Evolutionary conservation across 371 early-diverging fungal genomes (phyloP).

Genomic region (Smittium mucronatum): DNA sequence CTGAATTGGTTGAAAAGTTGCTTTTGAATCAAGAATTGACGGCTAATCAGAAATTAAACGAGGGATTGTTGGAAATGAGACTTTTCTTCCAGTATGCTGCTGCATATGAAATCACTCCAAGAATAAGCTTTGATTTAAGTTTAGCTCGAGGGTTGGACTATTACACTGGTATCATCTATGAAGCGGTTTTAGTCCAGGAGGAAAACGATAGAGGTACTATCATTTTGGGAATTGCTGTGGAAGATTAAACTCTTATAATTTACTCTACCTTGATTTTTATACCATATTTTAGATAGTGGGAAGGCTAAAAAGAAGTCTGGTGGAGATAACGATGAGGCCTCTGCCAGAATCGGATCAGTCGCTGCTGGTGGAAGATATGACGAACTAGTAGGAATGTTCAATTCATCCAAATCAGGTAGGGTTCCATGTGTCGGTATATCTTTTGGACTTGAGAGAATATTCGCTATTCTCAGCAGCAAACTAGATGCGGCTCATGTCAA

Average conservation of each 20-base stretch:
- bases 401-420: constrained; percentile 26
- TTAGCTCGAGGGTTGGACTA: constrained; percentile 98
- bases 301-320: constrained; percentile 17
- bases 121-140: constrained; percentile 84
- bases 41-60: constrained; percentile 54
- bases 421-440: constrained; percentile 97
- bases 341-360: constrained; percentile 91
- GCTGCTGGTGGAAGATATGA: constrained; percentile 99
- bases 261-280: too few relatives aligned
- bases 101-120: constrained; percentile 58
- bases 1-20: constrained; percentile 62
- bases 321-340: constrained; percentile 44
- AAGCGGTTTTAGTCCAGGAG: constrained; percentile 68
- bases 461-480: constrained; percentile 64
- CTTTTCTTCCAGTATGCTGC: constrained; percentile 75
- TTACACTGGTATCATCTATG: constrained; percentile 99
- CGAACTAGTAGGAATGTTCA: constrained; percentile 91
- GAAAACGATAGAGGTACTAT: constrained; percentile 8
- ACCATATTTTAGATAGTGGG: too few relatives aligned
- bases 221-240: too few relatives aligned
- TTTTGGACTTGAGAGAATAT: constrained; percentile 96
- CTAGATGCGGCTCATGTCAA: constrained; percentile 46
- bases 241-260: too few relatives aligned
- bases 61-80: constrained; percentile 81
- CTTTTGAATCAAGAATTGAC: constrained; percentile 46